Percentiles rank a stretch among this genome's conserved stretches.
Evolutionary conservation across 495 filamentous ascomycete genomes (phyloP).

Genomic region (Trichoderma gamsii): DNA sequence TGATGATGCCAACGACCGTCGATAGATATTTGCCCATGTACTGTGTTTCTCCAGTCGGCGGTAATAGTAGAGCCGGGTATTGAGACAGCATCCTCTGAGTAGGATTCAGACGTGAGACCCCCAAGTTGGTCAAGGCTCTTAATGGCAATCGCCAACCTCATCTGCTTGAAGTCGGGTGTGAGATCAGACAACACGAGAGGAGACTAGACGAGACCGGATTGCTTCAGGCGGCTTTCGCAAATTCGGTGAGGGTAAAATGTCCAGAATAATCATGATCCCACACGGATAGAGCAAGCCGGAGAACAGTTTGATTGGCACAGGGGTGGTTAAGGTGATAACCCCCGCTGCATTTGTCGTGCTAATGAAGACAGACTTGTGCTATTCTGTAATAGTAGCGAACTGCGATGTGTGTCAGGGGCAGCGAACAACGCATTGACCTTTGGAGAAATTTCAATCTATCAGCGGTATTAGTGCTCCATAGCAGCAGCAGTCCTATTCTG

Average conservation of each 20-base stretch:
- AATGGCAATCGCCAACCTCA: background rate
- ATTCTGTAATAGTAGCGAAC: background rate
- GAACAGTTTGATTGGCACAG: slow-evolving; percentile 8
- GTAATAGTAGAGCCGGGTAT: background rate
- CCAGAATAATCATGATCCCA: background rate
- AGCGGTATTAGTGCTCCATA: background rate
- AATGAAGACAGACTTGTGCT: background rate
- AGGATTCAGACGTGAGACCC: background rate
- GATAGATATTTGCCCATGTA: no score
- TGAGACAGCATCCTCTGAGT: background rate
- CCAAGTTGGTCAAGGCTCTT: background rate
- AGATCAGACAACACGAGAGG: background rate
- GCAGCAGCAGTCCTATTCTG: background rate
- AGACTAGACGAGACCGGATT: background rate
- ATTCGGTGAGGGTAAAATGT: background rate
- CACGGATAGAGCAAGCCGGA: background rate
- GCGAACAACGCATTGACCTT: background rate
- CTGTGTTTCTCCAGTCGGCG: slow-evolving; percentile 3
- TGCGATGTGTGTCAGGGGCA: slow-evolving; percentile 9
- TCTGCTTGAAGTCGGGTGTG: background rate
- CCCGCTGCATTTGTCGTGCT: background rate
- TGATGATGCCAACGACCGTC: background rate
- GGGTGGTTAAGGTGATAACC: background rate
- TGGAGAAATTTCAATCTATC: background rate
- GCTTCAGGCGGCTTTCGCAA: background rate